Base-by-base conservation (phyloP, 169 alveolate species). In the Babesia sp. region DNA sequence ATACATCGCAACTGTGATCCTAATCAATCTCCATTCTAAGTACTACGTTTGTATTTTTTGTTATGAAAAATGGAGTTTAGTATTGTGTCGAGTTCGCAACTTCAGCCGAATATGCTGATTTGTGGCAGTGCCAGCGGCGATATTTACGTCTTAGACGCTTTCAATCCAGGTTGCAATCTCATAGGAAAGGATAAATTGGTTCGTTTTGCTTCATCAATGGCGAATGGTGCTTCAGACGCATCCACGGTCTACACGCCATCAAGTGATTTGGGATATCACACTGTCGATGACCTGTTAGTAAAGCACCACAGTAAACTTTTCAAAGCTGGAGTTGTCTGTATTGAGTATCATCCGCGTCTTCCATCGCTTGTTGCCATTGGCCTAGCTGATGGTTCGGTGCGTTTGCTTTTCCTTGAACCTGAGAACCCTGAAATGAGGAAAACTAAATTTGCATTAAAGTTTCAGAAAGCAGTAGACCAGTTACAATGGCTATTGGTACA, bases 291-390 rank as follows among this genome's bases (percentile, higher is more conserved):
- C 4, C 61, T 64, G 33, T 22, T 48, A 22, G 42, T 64, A 16
- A 50, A 26, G 61, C 12, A 51, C 0, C 36, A 46, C 51, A 8
- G n/a, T 39, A 12, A 26, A 29, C 59, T 64, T 8, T 64, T 64
- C 45, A 64, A 31, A 31, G n/a, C 39, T 14, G 74, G 74, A 18
- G 20, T 64, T 16, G 44, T 3, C 5, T 44, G 63, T 33, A 7
- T 64, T 4, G 74, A 64, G 33, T 51, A 37, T 56, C 86, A 77
- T 66, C 86, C 86, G 8, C 20, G 86, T 20, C 63, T 77, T 33
- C 86, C 86, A 4, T 59, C 67, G 24, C 36, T 77, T 14, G 24
- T 46, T 20, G 81, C 86, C 3, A 56, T 77, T 18, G 86, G 86
- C n/a, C 67, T 48, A 1, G 24, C n/a, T 16, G 86, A 77, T 56